phyloP scores from a whole-genome alignment of 2,329 filamentous ascomycete species.

The Fusarium foetens region DNA sequence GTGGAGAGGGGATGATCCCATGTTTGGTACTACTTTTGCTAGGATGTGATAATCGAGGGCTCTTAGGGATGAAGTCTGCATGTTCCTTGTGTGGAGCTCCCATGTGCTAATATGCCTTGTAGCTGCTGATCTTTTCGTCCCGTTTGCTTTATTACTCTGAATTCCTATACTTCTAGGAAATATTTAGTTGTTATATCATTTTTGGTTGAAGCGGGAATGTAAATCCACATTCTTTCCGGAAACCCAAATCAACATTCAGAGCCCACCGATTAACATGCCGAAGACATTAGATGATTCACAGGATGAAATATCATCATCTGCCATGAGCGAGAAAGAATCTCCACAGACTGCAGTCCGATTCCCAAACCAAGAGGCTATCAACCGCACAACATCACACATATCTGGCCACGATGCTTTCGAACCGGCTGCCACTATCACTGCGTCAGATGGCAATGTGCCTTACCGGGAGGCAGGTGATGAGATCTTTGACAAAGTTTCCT shows the following conservation, averaged over 20 bases:
- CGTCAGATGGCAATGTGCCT: constrained; percentile 5
- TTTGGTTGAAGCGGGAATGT: background rate
- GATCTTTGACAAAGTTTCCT: constrained; percentile 73
- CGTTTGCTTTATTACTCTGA: background rate
- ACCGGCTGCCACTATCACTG: constrained; percentile 10
- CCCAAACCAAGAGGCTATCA: constrained; percentile 8
- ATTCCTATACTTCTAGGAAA: background rate
- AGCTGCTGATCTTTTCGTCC: background rate
- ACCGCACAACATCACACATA: constrained; percentile 45
- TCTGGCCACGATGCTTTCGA: constrained; percentile 47
- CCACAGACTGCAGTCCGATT: background rate
- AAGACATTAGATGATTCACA: constrained; percentile 7
- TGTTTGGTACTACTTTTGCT: background rate
- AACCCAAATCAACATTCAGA: background rate
- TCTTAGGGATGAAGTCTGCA: constrained; percentile 1
- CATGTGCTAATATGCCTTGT: background rate
- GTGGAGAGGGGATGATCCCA: constrained; percentile 1
- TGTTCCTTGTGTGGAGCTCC: background rate
- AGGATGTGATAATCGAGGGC: background rate
- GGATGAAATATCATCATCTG: constrained; percentile 1
- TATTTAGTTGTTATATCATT: background rate
- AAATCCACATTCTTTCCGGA: background rate
- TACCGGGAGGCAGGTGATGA: constrained; percentile 55
- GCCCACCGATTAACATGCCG: constrained; percentile 1
- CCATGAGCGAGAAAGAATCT: background rate